These are phyloP conservation scores for Leccinum solheimii DNA, from an alignment of 1,284 basidiomycete species.

Conservation along the genomic window DNA sequence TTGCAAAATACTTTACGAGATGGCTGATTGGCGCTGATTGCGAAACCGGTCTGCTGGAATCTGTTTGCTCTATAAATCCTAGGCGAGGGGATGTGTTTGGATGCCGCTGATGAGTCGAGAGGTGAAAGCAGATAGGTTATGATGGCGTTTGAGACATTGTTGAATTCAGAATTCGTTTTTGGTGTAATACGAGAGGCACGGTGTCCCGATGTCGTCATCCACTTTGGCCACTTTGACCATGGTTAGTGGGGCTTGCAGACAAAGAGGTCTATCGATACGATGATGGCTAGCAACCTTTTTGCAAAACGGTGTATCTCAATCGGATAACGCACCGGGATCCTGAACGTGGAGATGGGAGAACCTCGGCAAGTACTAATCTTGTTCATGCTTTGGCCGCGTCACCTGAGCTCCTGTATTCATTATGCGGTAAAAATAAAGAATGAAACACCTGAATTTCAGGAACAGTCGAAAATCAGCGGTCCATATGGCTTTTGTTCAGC, in stretches of 20 bases:
- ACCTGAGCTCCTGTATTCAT: not conserved
- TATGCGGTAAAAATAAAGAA: not conserved
- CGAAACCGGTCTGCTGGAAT: conserved; percentile 1
- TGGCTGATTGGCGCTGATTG: conserved; percentile 18
- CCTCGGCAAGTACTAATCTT: not conserved
- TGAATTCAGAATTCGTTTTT: conserved; percentile 5
- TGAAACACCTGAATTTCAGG: not conserved
- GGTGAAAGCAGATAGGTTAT: not conserved
- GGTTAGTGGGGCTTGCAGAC: not conserved
- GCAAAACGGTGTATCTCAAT: not conserved
- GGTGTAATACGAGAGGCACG: not conserved
- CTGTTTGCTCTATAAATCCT: not conserved
- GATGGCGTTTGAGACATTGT: not conserved
- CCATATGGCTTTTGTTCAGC: not conserved
- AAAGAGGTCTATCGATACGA: not conserved
- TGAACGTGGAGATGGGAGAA: not conserved
- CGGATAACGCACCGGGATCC: not conserved
- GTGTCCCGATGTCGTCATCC: not conserved
- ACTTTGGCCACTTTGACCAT: not conserved
- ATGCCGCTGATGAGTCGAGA: conserved; percentile 1
- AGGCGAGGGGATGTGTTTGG: not conserved
- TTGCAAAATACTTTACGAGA: conserved; percentile 24
- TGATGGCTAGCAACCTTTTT: not conserved
- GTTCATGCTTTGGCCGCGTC: not conserved
- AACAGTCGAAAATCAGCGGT: not conserved